Evolutionary conservation across 257 asterid species (phyloP), one percentile per base, ranked within the genome.

Genomic region (Capsicum chinense): DNA sequence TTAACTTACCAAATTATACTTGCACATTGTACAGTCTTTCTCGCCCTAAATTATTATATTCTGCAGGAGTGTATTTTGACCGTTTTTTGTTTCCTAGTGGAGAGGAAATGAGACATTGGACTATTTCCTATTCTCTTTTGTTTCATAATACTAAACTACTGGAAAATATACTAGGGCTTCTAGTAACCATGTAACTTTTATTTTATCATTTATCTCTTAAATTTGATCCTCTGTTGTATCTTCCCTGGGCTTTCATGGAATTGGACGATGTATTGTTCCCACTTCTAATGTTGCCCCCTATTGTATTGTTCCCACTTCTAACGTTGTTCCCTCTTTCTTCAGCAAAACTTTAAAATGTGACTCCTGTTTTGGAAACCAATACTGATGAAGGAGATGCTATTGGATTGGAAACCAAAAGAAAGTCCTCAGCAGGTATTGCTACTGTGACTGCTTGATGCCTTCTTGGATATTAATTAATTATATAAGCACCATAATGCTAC

Each of bases 21-120:
- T 37, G 15, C 50, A 68, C 33, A 15, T 4, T 39, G 79, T 69
- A 42, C 56, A 15, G 14, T 6, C 3, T 17, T 70, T 70, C 35
- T n/a, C 4, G 1, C 35, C 15, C 17, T 70, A 26, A 44, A 19
- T 69, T 16, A 56, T 39, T 70, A 70, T 70, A 70, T 42, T 70
- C 15, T 69, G 15, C 12, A 47, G 19, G 76, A 8, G 56, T 42
- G 56, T 69, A 15, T 42, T 3, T 7, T 66, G 48, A 33, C 15
- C 17, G 14, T 69, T 69, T 26, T 69, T 69, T 69, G 56, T 69
- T 69, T 42, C 39, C 79, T 69, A 14, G 79, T 69, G 79, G 33
- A 69, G 35, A 69, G 14, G 79, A 56, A 69, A 42, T 69, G 16
- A 5, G 33, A 69, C 42, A 42, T 16, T 39, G 79, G 56, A 69